These are phyloP conservation scores for Ploettnerulaceae sp. DNA, from an alignment of 2,329 filamentous ascomycete species.

Conservation along the genomic window DNA sequence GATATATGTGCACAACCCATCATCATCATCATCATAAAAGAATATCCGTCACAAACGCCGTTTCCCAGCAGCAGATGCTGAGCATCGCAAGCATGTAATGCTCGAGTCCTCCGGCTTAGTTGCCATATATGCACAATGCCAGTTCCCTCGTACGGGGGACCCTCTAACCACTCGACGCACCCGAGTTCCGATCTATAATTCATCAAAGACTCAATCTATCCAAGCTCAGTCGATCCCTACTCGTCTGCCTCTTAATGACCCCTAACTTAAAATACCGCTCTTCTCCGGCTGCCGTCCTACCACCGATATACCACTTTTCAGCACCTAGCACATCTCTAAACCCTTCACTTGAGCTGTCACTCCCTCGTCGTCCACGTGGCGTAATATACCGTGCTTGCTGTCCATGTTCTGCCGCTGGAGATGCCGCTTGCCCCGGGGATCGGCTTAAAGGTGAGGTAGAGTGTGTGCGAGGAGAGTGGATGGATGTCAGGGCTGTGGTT, in stretches of 20 bases:
- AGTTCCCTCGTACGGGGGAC: neutral
- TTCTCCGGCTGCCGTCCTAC: constrained; percentile 69
- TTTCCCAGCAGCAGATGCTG: constrained; percentile 3
- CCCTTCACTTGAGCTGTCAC: constrained; percentile 70
- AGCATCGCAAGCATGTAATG: neutral
- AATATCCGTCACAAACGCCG: no score
- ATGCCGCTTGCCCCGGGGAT: constrained; percentile 18
- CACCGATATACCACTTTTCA: constrained; percentile 80
- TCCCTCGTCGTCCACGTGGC: constrained; percentile 46
- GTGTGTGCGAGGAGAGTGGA: constrained; percentile 30
- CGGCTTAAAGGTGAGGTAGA: constrained; percentile 27
- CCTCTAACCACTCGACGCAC: neutral
- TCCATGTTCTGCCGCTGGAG: constrained; percentile 9
- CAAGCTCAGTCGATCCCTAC: constrained; percentile 68
- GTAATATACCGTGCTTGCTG: constrained; percentile 19
- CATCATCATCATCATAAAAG: no score
- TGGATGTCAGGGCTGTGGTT: constrained; percentile 26
- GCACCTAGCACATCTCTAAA: constrained; percentile 67
- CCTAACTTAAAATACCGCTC: constrained; percentile 78
- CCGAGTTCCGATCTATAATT: neutral
- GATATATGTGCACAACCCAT: no score
- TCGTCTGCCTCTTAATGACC: constrained; percentile 67
- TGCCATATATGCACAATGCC: neutral
- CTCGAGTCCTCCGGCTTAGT: neutral
- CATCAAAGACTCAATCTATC: constrained; percentile 72